phyloP scores from a whole-genome alignment of 257 asterid genomes.

The Solanum medicagineum region DNA sequence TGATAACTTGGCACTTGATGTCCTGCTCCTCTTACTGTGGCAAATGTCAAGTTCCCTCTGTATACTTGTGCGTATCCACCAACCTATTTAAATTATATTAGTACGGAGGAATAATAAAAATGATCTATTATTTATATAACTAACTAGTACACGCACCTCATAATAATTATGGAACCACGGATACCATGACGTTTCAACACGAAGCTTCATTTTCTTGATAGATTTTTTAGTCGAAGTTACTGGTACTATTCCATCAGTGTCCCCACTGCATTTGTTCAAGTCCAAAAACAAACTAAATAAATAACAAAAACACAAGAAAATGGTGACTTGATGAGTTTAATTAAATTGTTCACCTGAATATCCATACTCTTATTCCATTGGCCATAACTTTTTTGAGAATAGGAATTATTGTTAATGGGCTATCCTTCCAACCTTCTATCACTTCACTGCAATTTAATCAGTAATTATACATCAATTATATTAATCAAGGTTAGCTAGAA shows the following conservation, averaged over 20 bases:
- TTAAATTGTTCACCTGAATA: conserved; percentile 17
- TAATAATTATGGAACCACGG: conserved; percentile 14
- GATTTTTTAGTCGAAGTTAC: conserved; percentile 25
- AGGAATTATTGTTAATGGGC: conserved; percentile 20
- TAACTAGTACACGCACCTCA: background rate
- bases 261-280: conserved; percentile 18
- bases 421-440: conserved; percentile 15
- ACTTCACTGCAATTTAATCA: conserved; percentile 3
- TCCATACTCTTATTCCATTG: conserved; percentile 26
- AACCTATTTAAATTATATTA: conserved; percentile 17
- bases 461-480: background rate
- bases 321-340: background rate
- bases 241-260: conserved; percentile 28
- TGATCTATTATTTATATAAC: background rate
- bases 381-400: conserved; percentile 12
- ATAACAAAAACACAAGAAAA: background rate
- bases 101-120: no score
- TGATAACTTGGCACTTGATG: conserved; percentile 79
- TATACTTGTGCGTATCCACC: conserved; percentile 63
- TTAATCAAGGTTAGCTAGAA: background rate
- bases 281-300: background rate
- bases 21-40: conserved; percentile 72
- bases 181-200: conserved; percentile 14
- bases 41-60: conserved; percentile 43
- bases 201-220: conserved; percentile 14